Base-by-base conservation (phyloP, 768 basidiomycete genomes). In the Lactarius hatsudake region DNA sequence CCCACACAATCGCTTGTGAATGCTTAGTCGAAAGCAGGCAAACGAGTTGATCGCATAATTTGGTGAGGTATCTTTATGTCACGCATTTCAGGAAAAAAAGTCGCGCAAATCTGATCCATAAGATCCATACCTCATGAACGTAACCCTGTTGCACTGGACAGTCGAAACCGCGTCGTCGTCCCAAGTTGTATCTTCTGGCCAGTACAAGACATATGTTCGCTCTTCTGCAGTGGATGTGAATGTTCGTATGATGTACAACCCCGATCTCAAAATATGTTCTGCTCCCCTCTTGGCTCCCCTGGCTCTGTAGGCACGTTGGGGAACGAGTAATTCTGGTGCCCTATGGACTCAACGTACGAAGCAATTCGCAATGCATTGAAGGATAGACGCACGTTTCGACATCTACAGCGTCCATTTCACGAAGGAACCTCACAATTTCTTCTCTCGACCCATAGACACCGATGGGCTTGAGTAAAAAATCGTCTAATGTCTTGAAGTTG, bases 141-240 rank as follows among this genome's bases (percentile, higher is more conserved):
- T 85, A 2, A 82, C 76, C 5, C 86, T 79, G 73, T 86, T 88
- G 12, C 82, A 78, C 30, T 78, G 72, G 58, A 84, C 79, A 3
- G 83, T 74, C 0, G 79, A 75, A 9, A 75, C 53, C 0, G 83
- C 80, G 18, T 77, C 73, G 72, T 86, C 85, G 58, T 82, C 74
- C 87, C 86, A 88, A 0, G 86, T 87, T 1, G 75, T 79, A 36
- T 83, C 78, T 66, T 88, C 84, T 0, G 86, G 86, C 87, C 87
- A 88, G 63, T 84, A 87, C 5, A 87, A 68, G 20, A 84, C 79
- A 62, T 83, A 85, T 7, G 82, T 59, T 38, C 77, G 72, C 10
- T 69, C 61, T 43, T 78, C 74, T 2, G 65, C 68, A 1, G 56
- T 65, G 13, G 51, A 42, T 40, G 12, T 51, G 20, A 23, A 28